Evolutionary conservation across 2,329 filamentous ascomycete species (phyloP), one percentile per base, ranked within the genome.

Genomic region (Fusarium pilosicola): DNA sequence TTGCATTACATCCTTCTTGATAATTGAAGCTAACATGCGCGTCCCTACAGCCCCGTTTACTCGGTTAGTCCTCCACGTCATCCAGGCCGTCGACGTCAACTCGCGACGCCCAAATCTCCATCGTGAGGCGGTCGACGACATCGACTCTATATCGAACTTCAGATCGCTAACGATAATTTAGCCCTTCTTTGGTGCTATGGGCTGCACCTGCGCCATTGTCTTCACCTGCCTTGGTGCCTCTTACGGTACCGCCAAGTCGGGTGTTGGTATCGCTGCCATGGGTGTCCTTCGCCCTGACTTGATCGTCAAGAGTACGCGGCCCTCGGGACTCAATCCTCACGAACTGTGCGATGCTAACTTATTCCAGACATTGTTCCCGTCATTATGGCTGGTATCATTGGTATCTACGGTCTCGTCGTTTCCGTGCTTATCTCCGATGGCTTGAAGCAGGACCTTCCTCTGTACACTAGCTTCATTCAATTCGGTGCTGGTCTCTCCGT

Each of bases 341-440:
- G 22, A 28, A 38, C 7, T 59, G 48, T 42, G 18, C 26, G 24
- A 51, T 71, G 54, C 77, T 82, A 59, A 79, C 56, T 24, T 22
- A 30, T 15, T 28, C 1, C 77, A 98, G 96, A 98, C 90, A 98
- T 98, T 85, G 96, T 98, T 76, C 96, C 96, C 84, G 96, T 98
- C 86, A 97, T 99, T 92, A 99, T 99, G 96, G 96, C 96, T 89
- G 96, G 96, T 98, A 99, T 99, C 86, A 98, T 99, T 86, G 96
- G 94, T 93, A 98, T 99, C 85, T 99, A 96, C 87, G 94, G 94
- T 80, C 90, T 96, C 76, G 94, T 96, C 85, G 93, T 96, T 71
- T 95, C 94, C 24, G 94, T 96, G 83, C 86, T 96, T 80, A 94
- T 96, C 82, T 95, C 94, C 81, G 93, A 94, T 83, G 91, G 90